Conservation (phyloP, 164 flowering plant species). For the Liriodendron chinense region DNA sequence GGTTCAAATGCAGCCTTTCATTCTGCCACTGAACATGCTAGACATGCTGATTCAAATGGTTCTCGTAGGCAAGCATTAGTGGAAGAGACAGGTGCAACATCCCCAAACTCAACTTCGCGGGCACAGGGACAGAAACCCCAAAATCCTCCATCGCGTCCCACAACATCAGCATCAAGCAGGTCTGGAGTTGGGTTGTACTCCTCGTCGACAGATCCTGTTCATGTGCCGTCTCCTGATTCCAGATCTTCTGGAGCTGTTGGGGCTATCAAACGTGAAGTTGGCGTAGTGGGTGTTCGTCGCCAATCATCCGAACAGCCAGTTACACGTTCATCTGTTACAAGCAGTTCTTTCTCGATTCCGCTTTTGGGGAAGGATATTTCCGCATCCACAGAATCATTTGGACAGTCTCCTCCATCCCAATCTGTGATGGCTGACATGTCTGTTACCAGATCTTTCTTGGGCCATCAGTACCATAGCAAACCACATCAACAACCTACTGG, state of each 20-base stretch:
- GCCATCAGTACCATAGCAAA: slow-evolving; percentile 49
- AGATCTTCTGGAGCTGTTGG: slow-evolving; percentile 73
- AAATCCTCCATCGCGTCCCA: slow-evolving; percentile 36
- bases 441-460: slow-evolving; percentile 38
- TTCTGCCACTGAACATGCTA: slow-evolving; percentile 30
- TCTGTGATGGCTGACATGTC: slow-evolving; percentile 34
- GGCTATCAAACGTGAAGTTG: slow-evolving; percentile 90
- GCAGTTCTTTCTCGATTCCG: slow-evolving; percentile 39
- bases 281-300: slow-evolving; percentile 80
- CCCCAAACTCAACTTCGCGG: slow-evolving; percentile 30
- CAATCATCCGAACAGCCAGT: slow-evolving; percentile 47
- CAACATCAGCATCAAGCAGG: slow-evolving; percentile 40
- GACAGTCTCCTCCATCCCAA: slow-evolving; percentile 36
- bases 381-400: slow-evolving; percentile 38
- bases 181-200: slow-evolving; percentile 81
- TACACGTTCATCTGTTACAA: slow-evolving; percentile 39
- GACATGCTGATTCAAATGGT: slow-evolving; percentile 32
- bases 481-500: slow-evolving; percentile 54
- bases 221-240: slow-evolving; percentile 84
- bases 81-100: slow-evolving; percentile 30
- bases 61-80: slow-evolving; percentile 30
- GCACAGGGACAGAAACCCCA: slow-evolving; percentile 32
- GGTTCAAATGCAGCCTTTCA: slow-evolving; percentile 33
- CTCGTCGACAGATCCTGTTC: slow-evolving; percentile 91
- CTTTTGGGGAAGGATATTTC: slow-evolving; percentile 34